Evolutionary conservation across 1,139 yeast genomes (phyloP).

Genomic region (Saccharomyces hybrid): DNA sequence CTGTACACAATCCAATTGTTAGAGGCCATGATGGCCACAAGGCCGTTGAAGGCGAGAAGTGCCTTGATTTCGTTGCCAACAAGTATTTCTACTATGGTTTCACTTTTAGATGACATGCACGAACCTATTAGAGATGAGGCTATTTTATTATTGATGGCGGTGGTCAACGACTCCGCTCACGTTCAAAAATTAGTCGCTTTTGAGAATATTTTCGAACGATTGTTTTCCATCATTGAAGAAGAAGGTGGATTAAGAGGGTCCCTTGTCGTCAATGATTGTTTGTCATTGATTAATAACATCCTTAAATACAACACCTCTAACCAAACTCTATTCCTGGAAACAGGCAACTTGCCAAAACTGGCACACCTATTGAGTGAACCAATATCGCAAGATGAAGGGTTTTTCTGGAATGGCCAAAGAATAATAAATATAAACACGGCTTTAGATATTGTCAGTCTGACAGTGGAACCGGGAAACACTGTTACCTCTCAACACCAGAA

Average conservation of each 20-base stretch:
- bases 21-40: slow-evolving; percentile 73
- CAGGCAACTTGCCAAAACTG: slow-evolving; percentile 64
- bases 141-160: slow-evolving; percentile 69
- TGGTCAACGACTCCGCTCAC: slow-evolving; percentile 75
- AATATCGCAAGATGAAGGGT: slow-evolving; percentile 38
- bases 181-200: slow-evolving; percentile 91
- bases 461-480: slow-evolving; percentile 70
- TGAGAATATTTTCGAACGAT: slow-evolving; percentile 80
- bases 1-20: slow-evolving; percentile 76
- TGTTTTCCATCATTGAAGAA: slow-evolving; percentile 67
- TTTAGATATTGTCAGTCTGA: slow-evolving; percentile 63
- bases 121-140: slow-evolving; percentile 90
- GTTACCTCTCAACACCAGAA: slow-evolving; percentile 54
- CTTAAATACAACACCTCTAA: slow-evolving; percentile 81
- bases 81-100: slow-evolving; percentile 69
- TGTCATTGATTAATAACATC: slow-evolving; percentile 64
- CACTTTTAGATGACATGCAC: slow-evolving; percentile 58
- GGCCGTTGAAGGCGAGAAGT: slow-evolving; percentile 70
- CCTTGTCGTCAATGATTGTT: slow-evolving; percentile 80
- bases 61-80: slow-evolving; percentile 66
- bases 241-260: slow-evolving; percentile 92
- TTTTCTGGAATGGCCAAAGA: slow-evolving; percentile 69
- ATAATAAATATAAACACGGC: slow-evolving; percentile 56
- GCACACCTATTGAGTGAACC: slow-evolving; percentile 59
- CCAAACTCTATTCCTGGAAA: slow-evolving; percentile 81